A percentile compares a stretch with the other conserved stretches of the same genome.
Conservation (phyloP, 2,329 filamentous ascomycete species). For the Plenodomus biglobosus region DNA sequence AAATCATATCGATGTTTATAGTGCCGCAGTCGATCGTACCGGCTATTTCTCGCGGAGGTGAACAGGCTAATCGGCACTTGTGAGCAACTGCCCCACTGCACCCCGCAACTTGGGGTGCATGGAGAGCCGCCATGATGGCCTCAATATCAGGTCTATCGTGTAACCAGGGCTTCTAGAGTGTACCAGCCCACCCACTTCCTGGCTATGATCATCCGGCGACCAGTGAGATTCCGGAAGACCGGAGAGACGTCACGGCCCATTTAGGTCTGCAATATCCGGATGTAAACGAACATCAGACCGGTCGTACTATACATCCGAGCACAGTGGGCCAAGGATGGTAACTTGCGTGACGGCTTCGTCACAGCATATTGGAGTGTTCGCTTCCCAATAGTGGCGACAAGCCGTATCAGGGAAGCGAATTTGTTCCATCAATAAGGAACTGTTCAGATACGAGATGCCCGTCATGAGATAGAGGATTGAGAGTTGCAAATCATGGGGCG, state of each 20-base stretch:
- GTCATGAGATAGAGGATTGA: neutral
- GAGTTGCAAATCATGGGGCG: neutral
- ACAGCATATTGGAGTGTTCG: conserved; percentile 31
- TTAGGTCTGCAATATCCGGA: conserved; percentile 10
- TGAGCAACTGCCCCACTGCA: conserved; percentile 23
- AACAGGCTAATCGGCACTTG: conserved; percentile 37
- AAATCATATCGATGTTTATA: too few species aligned
- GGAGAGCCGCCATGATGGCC: conserved; percentile 17
- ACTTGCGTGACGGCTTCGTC: conserved; percentile 13
- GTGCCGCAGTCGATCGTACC: conserved; percentile 4
- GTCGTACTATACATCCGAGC: conserved; percentile 8
- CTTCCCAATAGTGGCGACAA: conserved; percentile 8
- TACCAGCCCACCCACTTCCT: conserved; percentile 4
- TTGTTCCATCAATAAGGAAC: conserved; percentile 24
- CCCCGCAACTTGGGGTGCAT: conserved; percentile 30
- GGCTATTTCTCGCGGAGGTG: conserved; percentile 23
- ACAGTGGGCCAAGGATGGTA: conserved; percentile 20
- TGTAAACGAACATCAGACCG: conserved; percentile 10
- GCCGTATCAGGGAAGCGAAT: neutral
- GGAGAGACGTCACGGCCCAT: conserved; percentile 4
- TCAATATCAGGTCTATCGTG: conserved; percentile 16
- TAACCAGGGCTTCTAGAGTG: conserved; percentile 17
- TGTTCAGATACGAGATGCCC: neutral
- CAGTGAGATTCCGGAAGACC: conserved; percentile 2
- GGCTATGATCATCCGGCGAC: conserved; percentile 3